Evolutionary conservation across 2,329 filamentous ascomycete species (phyloP).

Genomic region (Fusarium agapanthi): DNA sequence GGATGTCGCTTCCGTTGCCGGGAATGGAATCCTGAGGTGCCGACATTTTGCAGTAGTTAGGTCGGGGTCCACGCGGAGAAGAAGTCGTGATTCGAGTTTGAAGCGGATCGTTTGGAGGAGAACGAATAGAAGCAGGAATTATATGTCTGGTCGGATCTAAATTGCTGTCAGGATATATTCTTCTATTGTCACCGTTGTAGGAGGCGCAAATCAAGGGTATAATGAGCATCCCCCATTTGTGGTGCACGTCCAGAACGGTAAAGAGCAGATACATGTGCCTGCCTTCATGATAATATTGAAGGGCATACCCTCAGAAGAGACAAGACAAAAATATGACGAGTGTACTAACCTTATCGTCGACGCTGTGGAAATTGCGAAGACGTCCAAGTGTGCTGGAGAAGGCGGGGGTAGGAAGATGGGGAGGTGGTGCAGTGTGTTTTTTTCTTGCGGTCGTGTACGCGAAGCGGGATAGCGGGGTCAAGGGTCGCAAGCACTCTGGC

Average conservation of each 20-base stretch:
- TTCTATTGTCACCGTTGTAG: background rate
- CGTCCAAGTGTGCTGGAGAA: constrained; percentile 31
- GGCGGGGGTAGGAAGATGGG: constrained; percentile 32
- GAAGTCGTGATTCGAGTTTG: constrained; percentile 19
- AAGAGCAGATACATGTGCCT: background rate
- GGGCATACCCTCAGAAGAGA: background rate
- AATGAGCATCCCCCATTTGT: constrained; percentile 4
- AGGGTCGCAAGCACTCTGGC: constrained; percentile 41
- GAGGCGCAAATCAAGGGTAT: constrained; percentile 24
- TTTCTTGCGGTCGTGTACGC: constrained; percentile 43
- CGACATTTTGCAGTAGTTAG: constrained; percentile 62
- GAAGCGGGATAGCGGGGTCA: constrained; percentile 48
- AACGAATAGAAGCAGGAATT: constrained; percentile 6
- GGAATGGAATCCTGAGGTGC: constrained; percentile 65
- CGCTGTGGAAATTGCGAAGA: constrained; percentile 35
- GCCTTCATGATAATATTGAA: background rate
- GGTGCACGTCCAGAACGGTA: constrained; percentile 10
- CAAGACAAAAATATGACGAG: background rate
- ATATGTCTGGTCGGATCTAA: constrained; percentile 17
- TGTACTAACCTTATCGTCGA: constrained; percentile 40
- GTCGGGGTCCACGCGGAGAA: constrained; percentile 24
- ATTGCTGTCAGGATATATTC: constrained; percentile 1
- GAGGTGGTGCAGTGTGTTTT: constrained; percentile 41
- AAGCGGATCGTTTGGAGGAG: constrained; percentile 5
- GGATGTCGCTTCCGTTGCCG: constrained; percentile 68